phyloP scores from a whole-genome alignment of 2,329 filamentous ascomycete species.

The Clarireedia monteithiana region DNA sequence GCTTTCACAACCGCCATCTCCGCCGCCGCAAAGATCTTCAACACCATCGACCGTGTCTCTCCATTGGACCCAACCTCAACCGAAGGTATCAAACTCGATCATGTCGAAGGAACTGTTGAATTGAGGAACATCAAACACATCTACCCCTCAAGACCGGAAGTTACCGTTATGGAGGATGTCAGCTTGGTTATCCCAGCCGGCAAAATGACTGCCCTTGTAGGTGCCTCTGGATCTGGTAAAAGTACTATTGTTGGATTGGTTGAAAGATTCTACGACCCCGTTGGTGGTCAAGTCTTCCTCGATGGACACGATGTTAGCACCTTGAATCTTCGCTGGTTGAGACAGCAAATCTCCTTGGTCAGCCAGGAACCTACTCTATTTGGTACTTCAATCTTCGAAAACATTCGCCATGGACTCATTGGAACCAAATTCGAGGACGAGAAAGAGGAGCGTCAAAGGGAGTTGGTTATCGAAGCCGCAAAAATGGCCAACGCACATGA shows the following conservation, averaged over 20 bases:
- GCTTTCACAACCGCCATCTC: conserved; percentile 78
- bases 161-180: conserved; percentile 80
- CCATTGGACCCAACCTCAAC: conserved; percentile 71
- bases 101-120: conserved; percentile 70
- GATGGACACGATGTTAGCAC: conserved; percentile 76
- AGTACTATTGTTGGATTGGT: conserved; percentile 89
- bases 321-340: conserved; percentile 83
- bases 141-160: conserved; percentile 87
- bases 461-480: conserved; percentile 72
- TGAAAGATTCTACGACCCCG: conserved; percentile 89
- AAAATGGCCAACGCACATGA: conserved; percentile 92
- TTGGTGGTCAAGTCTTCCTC: conserved; percentile 68
- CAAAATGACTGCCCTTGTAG: conserved; percentile 88
- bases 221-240: conserved; percentile 90
- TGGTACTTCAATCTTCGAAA: conserved; percentile 78
- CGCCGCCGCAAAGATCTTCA: conserved; percentile 86
- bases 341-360: conserved; percentile 86
- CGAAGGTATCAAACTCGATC: conserved; percentile 63
- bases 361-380: conserved; percentile 92
- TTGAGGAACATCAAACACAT: conserved; percentile 82
- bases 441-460: conserved; percentile 56
- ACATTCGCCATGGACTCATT: conserved; percentile 85
- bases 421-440: conserved; percentile 70
- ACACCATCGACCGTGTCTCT: conserved; percentile 82
- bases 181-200: conserved; percentile 75